Percentiles rank a stretch among this genome's conserved stretches.
phyloP scores from a whole-genome alignment of 371 early-diverging fungal genomes.

The Neoconidiobolus thromboides region DNA sequence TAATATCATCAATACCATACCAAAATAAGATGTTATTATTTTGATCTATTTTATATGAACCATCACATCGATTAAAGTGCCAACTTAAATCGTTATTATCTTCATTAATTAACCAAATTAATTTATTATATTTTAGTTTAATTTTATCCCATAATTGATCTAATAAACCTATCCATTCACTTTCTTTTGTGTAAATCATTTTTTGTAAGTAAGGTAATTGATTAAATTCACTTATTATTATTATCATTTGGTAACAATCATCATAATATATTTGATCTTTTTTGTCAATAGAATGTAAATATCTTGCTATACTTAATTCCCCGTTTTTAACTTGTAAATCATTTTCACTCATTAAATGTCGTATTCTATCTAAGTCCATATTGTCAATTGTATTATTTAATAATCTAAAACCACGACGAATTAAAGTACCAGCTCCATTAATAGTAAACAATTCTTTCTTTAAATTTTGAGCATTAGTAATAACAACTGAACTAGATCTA shows the following conservation, averaged over 20 bases:
- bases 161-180: conserved; percentile 64
- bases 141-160: conserved; percentile 77
- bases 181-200: conserved; percentile 57
- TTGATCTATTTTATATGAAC: conserved; percentile 35
- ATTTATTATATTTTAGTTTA: conserved; percentile 39
- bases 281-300: conserved; percentile 29
- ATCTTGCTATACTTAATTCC: conserved; percentile 43
- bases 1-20: conserved; percentile 67
- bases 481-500: conserved; percentile 85
- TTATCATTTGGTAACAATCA: conserved; percentile 69
- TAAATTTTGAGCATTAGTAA: conserved; percentile 86
- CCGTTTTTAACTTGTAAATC: conserved; percentile 49
- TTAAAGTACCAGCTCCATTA: conserved; percentile 85
- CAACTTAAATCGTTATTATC: conserved; percentile 42
- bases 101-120: conserved; percentile 47
- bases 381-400: conserved; percentile 40
- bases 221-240: conserved; percentile 30
- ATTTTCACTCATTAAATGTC: conserved; percentile 53
- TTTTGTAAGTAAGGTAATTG: conserved; percentile 47
- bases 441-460: conserved; percentile 95
- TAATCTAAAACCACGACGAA: conserved; percentile 82
- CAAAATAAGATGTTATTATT: conserved; percentile 69
- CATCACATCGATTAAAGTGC: conserved; percentile 90
- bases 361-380: conserved; percentile 65
- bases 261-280: conserved; percentile 54